Conservation (phyloP, 1,139 yeast species). For the Saccharomycopsis crataegensis region DNA sequence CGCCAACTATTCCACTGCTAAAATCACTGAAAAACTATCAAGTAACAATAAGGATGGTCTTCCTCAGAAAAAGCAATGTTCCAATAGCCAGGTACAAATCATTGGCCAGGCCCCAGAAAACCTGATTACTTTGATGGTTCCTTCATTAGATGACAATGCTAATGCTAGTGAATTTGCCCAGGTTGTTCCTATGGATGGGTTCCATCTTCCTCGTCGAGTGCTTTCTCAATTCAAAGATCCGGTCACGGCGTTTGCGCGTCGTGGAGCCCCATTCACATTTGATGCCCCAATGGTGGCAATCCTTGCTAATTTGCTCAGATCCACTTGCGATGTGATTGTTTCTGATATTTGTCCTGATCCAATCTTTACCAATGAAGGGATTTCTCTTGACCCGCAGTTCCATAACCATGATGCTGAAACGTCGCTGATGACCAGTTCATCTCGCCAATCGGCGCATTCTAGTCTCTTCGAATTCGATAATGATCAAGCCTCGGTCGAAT, state of each 20-base stretch:
- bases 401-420: constrained; percentile 5
- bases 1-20: constrained; percentile 41
- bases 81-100: constrained; percentile 8
- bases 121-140: constrained; percentile 20
- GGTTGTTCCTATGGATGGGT: constrained; percentile 72
- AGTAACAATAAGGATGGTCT: constrained; percentile 10
- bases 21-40: constrained; percentile 26
- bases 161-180: constrained; percentile 27
- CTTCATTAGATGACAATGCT: not conserved
- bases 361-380: not conserved
- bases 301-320: constrained; percentile 26
- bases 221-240: constrained; percentile 48
- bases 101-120: constrained; percentile 21
- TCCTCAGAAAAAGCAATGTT: constrained; percentile 7
- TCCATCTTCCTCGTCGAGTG: constrained; percentile 57
- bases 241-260: constrained; percentile 46
- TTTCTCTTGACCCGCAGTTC: constrained; percentile 18
- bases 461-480: not conserved
- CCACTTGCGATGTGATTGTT: constrained; percentile 23
- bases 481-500: not conserved
- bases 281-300: constrained; percentile 47
- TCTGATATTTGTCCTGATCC: constrained; percentile 4
- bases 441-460: not conserved
- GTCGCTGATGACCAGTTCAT: not conserved
- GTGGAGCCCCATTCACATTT: constrained; percentile 87